Conservation (phyloP, 1,284 basidiomycete genomes). For the Ganoderma boninense region DNA sequence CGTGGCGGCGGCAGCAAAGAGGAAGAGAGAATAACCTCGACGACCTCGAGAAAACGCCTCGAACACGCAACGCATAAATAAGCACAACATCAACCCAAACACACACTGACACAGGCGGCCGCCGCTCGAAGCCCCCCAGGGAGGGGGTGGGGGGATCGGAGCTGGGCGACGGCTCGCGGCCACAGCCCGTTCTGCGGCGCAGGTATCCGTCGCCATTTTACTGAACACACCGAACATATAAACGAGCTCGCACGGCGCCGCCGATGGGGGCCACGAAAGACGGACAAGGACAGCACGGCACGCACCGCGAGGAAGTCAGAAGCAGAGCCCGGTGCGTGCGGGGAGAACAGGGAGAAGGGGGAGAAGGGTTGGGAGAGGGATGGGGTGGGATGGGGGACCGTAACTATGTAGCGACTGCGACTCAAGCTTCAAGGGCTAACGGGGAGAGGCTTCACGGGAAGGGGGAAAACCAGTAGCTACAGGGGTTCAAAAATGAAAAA, state of each 20-base stretch:
- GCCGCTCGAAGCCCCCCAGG: neutral
- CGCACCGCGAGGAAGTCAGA: conserved; percentile 9
- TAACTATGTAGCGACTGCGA: neutral
- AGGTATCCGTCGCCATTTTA: conserved; percentile 20
- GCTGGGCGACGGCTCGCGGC: conserved; percentile 26
- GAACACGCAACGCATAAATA: conserved; percentile 5
- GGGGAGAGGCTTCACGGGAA: conserved; percentile 3
- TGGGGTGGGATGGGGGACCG: too few relatives aligned
- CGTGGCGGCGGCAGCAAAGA: neutral
- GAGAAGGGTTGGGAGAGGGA: neutral
- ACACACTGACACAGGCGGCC: neutral
- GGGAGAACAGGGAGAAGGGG: neutral
- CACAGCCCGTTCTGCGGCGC: conserved; percentile 28
- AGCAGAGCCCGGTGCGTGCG: conserved; percentile 7
- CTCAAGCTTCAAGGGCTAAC: neutral
- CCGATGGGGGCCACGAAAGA: conserved; percentile 12
- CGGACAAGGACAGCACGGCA: neutral
- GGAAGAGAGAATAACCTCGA: neutral
- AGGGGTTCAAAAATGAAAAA: conserved; percentile 5
- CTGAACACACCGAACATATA: conserved; percentile 17
- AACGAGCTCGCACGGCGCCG: conserved; percentile 21
- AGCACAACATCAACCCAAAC: conserved; percentile 4
- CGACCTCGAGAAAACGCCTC: too few relatives aligned
- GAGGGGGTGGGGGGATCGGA: too few relatives aligned
- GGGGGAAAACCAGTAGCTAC: conserved; percentile 19